Conservation (phyloP, 306 rosid genomes). For the Rosa multiflora region DNA sequence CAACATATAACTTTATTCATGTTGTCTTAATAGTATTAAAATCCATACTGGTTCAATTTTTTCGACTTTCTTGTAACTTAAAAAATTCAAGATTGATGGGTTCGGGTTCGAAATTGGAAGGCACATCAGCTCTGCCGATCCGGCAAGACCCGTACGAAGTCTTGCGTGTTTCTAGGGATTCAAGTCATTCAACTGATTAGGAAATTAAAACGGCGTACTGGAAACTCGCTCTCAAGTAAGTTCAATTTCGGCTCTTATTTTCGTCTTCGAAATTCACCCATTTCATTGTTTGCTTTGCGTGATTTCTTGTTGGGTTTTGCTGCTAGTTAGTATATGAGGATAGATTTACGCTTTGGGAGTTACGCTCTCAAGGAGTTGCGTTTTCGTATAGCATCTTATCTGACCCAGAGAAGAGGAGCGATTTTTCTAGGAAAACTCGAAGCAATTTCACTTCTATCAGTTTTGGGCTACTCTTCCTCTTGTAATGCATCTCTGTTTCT, state of each 20-base stretch:
- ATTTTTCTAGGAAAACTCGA: too few species aligned
- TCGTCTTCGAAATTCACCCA: neutral
- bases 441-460: too few species aligned
- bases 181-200: conserved; percentile 51
- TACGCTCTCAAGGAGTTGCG: conserved; percentile 63
- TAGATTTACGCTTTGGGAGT: neutral
- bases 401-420: conserved; percentile 86
- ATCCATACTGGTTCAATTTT: too few species aligned
- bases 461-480: too few species aligned
- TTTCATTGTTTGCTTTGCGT: neutral
- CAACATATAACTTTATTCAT: too few species aligned
- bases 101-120: conserved; percentile 76
- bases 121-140: conserved; percentile 70
- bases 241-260: neutral
- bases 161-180: conserved; percentile 63
- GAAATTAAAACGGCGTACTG: conserved; percentile 93
- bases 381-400: conserved; percentile 91
- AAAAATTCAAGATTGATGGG: conserved; percentile 26
- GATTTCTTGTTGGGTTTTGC: neutral
- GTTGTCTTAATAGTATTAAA: too few species aligned
- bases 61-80: too few species aligned
- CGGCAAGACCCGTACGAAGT: conserved; percentile 98
- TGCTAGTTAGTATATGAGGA: neutral
- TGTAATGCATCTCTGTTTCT: too few species aligned
- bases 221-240: conserved; percentile 94